These are phyloP conservation scores for Articulospora tetracladia DNA, from an alignment of 495 filamentous ascomycete genomes.

Conservation along the genomic window DNA sequence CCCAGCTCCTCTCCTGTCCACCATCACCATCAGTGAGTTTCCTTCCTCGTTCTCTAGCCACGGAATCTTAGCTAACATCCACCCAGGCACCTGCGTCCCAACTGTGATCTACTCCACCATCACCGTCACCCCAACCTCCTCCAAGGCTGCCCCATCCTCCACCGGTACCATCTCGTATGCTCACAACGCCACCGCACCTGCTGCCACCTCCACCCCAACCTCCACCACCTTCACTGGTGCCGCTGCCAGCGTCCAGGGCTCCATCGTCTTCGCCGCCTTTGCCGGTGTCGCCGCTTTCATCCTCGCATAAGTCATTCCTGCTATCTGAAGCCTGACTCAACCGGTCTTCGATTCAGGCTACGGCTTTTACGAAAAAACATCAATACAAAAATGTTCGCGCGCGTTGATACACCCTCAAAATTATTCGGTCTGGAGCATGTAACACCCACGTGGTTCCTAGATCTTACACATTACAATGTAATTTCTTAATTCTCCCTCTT, in stretches of 20 bases:
- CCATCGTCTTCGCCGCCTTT: constrained; percentile 39
- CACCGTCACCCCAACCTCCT: constrained; percentile 26
- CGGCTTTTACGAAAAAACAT: constrained; percentile 23
- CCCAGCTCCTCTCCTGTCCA: constrained; percentile 17
- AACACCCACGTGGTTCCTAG: too few species aligned
- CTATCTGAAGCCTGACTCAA: constrained; percentile 17
- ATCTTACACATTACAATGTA: constrained; percentile 16
- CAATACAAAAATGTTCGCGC: not conserved
- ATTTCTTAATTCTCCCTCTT: constrained; percentile 24
- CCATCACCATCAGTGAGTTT: constrained; percentile 26
- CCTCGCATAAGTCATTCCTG: constrained; percentile 43
- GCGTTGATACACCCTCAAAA: not conserved
- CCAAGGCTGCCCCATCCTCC: constrained; percentile 22
- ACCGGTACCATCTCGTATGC: constrained; percentile 30
- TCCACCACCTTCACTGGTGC: constrained; percentile 36
- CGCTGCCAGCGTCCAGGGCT: constrained; percentile 37
- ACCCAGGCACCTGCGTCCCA: constrained; percentile 40
- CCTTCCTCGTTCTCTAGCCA: constrained; percentile 33
- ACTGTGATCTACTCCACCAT: constrained; percentile 51
- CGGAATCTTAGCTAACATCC: constrained; percentile 32
- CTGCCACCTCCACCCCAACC: constrained; percentile 26
- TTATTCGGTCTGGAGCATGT: constrained; percentile 2
- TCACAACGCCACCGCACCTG: constrained; percentile 21
- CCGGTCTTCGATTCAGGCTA: constrained; percentile 21
- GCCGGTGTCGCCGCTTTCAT: constrained; percentile 47